Evolutionary conservation across 306 rosid genomes (phyloP).

Genomic region (Begonia masoniana): DNA sequence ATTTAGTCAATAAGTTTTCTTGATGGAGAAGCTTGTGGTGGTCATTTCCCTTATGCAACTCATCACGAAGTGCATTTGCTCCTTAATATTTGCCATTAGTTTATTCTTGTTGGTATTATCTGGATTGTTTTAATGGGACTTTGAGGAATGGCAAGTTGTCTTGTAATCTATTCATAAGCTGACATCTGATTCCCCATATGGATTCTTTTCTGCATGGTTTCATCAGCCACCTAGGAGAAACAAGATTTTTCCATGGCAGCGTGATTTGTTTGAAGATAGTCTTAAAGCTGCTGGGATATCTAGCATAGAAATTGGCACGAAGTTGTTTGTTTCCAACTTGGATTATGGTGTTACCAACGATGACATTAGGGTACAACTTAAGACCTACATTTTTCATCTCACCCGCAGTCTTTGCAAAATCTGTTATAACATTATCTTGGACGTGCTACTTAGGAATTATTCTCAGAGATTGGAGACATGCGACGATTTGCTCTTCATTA

Average conservation of each 20-base stretch:
- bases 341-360: slow-evolving; percentile 94
- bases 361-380: slow-evolving; percentile 84
- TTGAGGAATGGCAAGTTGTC: slow-evolving; percentile 64
- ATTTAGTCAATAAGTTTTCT: slow-evolving; percentile 26
- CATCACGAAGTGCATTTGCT: slow-evolving; percentile 24
- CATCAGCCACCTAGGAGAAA: slow-evolving; percentile 84
- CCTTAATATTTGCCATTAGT: slow-evolving; percentile 42
- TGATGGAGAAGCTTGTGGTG: slow-evolving; percentile 61
- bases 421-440: slow-evolving; percentile 41
- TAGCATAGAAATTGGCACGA: slow-evolving; percentile 80
- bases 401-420: slow-evolving; percentile 30
- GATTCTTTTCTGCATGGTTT: slow-evolving; percentile 69
- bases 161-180: slow-evolving; percentile 68
- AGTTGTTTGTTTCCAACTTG: slow-evolving; percentile 90
- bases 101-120: slow-evolving; percentile 43
- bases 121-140: slow-evolving; percentile 70
- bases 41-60: slow-evolving; percentile 34
- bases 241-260: slow-evolving; percentile 82
- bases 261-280: slow-evolving; percentile 90
- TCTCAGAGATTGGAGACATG: slow-evolving; percentile 81
- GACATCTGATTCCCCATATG: slow-evolving; percentile 61
- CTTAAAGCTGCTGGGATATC: slow-evolving; percentile 93
- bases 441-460: slow-evolving; percentile 86
- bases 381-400: slow-evolving; percentile 33
- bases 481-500: slow-evolving; percentile 85